These are phyloP conservation scores for Podaxis sp. DNA, from an alignment of 768 basidiomycete species.

Conservation along the genomic window DNA sequence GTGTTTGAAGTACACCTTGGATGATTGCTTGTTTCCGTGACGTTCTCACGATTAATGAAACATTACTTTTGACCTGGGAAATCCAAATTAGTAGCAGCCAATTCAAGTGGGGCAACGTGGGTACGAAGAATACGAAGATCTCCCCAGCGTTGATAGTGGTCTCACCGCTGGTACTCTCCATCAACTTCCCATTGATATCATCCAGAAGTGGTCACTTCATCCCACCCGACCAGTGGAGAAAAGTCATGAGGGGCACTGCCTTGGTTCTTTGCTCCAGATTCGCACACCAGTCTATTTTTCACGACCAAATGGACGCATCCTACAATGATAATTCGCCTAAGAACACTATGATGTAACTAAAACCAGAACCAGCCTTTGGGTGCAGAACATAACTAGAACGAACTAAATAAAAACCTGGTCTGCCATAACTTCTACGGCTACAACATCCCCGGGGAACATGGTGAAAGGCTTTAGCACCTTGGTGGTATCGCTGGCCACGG, in stretches of 20 bases:
- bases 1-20: background rate
- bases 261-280: background rate
- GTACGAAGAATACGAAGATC: background rate
- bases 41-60: background rate
- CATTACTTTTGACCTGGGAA: background rate
- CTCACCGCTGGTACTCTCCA: background rate
- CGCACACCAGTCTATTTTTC: background rate
- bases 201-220: background rate
- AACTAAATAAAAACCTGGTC: too few species aligned
- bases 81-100: background rate
- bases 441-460: conserved; percentile 8
- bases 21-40: background rate
- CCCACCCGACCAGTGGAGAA: background rate
- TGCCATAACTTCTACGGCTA: background rate
- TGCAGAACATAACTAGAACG: too few species aligned
- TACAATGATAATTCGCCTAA: background rate
- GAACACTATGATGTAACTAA: background rate
- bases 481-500: conserved; percentile 13
- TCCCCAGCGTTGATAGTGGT: background rate
- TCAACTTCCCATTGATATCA: background rate
- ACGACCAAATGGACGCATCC: background rate
- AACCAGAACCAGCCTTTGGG: too few species aligned
- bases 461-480: conserved; percentile 7
- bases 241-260: background rate
- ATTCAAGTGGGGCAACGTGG: background rate